These are phyloP conservation scores for Hanseniaspora valbyensis DNA, from an alignment of 805 yeast genomes.

Conservation along the genomic window DNA sequence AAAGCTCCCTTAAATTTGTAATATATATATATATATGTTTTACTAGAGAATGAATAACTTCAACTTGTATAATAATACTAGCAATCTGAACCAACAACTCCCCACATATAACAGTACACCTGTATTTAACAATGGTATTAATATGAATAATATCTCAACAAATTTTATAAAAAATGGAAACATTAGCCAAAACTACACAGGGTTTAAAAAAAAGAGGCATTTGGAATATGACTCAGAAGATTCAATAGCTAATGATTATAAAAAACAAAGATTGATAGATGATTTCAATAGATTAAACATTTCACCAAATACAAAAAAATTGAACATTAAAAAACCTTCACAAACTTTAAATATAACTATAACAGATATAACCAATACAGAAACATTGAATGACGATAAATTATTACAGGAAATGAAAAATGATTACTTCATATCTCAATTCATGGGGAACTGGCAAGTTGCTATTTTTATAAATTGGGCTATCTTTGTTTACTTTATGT, in stretches of 20 bases:
- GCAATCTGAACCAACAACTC: background rate
- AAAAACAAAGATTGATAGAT: background rate
- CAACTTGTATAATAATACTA: too few relatives aligned
- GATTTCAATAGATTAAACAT: background rate
- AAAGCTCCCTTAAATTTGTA: too few relatives aligned
- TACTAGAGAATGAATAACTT: too few relatives aligned
- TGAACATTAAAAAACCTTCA: background rate
- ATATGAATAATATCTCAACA: background rate
- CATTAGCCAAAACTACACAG: background rate
- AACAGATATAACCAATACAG: background rate
- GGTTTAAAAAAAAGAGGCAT: slow-evolving; percentile 4
- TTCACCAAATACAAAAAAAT: background rate
- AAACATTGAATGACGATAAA: background rate
- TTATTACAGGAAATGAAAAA: background rate
- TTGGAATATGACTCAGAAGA: background rate
- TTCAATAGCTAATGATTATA: background rate
- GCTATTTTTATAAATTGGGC: background rate
- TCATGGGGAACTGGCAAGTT: background rate
- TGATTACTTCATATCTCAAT: background rate
- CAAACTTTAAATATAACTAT: background rate
- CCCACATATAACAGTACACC: background rate
- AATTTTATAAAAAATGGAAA: background rate
- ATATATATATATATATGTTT: too few relatives aligned
- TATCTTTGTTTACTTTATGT: background rate
- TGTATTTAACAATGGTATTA: too few relatives aligned